These are phyloP conservation scores for Halteria grandinella DNA, from an alignment of 73 alveolate species.

Conservation along the genomic window DNA sequence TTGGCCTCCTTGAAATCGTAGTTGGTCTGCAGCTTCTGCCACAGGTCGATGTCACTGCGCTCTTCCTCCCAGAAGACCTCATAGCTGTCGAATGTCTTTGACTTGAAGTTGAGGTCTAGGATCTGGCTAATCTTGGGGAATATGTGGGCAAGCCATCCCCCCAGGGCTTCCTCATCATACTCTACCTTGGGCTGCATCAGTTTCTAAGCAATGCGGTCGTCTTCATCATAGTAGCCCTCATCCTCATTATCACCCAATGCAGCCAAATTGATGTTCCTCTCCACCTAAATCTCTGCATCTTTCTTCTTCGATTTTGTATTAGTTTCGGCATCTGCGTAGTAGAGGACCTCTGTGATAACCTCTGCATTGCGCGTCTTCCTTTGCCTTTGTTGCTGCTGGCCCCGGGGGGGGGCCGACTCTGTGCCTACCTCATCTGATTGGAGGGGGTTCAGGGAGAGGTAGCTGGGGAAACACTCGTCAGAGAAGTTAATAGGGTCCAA, in stretches of 20 bases:
- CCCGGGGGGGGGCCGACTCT: background rate
- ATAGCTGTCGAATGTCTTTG: conserved; percentile 52
- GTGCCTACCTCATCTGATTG: background rate
- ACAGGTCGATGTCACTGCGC: conserved; percentile 23
- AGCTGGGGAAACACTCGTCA: background rate
- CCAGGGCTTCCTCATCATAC: conserved; percentile 50
- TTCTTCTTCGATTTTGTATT: conserved; percentile 29
- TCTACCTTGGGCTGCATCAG: no score
- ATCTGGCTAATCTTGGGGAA: conserved; percentile 47
- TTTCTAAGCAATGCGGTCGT: no score
- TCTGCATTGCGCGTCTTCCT: conserved; percentile 39
- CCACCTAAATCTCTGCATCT: conserved; percentile 3
- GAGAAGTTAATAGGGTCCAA: conserved; percentile 24
- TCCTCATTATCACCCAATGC: conserved; percentile 47
- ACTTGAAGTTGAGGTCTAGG: conserved; percentile 22
- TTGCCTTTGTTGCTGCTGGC: background rate
- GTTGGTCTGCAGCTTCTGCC: conserved; percentile 35
- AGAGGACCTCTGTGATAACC: conserved; percentile 20
- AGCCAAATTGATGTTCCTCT: background rate
- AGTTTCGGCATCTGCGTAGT: conserved; percentile 21
- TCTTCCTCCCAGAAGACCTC: conserved; percentile 56
- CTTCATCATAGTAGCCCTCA: conserved; percentile 16
- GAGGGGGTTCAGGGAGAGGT: conserved; percentile 14
- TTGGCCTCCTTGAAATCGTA: conserved; percentile 53
- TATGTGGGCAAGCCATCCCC: conserved; percentile 49